Evolutionary conservation across 169 alveolate genomes (phyloP), one percentile per base, ranked within the genome.

Genomic region (Cryptosporidium ubiquitum): DNA sequence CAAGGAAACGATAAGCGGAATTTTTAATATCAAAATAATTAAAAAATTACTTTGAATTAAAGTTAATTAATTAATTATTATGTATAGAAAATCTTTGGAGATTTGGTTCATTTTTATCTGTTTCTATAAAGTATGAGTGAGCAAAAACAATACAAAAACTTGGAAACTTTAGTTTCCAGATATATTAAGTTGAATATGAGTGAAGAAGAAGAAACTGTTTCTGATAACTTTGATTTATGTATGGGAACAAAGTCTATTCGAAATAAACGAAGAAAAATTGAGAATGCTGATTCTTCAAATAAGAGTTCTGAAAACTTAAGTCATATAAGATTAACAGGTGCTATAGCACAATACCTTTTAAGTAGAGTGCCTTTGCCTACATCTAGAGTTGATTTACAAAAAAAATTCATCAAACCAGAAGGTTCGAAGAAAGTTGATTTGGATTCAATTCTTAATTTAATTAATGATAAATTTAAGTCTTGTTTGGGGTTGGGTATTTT

Each of bases 301-400:
- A 29, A 20, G 16, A 42, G 47, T 57, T 6, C 57, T 26, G 71
- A 64, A 3, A 31, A 37, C n/a, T 16, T 37, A 9, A 37, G 39
- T 26, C 26, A 61, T 49, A 39, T 44, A 16, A 31, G 40, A 61
- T 23, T 64, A 12, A 64, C 68, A 0, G 89, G 60, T 42, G 29
- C 69, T 4, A 64, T 79, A 12, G 75, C 79, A 3, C 89, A 79
- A 57, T 79, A 79, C 69, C 69, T 79, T 2, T 29, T 79, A 37
- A 79, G 89, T 49, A 58, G 89, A 64, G 66, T 61, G 23, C 89
- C 89, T 20, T 29, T 79, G 23, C 89, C 89, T 20, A 79, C 89
- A 42, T 58, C 79, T 5, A 37, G 89, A 42, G 20, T 73, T 1
- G 89, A 79, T 64, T 20, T 79, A 61, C 89, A 79, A 7, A 79